Conservation (phyloP, 2,329 filamentous ascomycete genomes). For the Sporothrix mexicana region DNA sequence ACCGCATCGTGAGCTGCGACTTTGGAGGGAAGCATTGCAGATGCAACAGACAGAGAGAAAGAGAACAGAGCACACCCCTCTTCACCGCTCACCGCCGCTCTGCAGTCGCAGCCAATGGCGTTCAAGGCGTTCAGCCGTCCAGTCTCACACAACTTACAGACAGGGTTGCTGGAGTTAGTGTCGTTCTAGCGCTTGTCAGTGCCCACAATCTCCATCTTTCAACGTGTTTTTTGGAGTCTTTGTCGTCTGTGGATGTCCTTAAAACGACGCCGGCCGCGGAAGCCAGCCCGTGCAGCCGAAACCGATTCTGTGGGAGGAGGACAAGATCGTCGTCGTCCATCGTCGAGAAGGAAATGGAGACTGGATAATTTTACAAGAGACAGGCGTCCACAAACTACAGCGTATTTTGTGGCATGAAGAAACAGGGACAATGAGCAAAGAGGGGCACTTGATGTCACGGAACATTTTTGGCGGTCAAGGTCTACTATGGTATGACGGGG, state of each 20-base stretch:
- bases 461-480: neutral
- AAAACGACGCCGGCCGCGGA: slow-evolving; percentile 21
- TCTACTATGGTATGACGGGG: neutral
- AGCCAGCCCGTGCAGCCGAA: slow-evolving; percentile 23
- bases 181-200: slow-evolving; percentile 1
- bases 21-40: neutral
- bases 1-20: neutral
- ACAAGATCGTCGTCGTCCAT: neutral
- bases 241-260: too few relatives aligned
- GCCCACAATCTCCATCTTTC: slow-evolving; percentile 8
- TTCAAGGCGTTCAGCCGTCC: too few relatives aligned
- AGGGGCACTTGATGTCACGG: neutral
- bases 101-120: slow-evolving; percentile 26
- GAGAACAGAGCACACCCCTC: too few relatives aligned
- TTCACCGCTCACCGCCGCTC: slow-evolving; percentile 23
- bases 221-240: too few relatives aligned
- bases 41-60: neutral
- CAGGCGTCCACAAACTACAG: slow-evolving; percentile 17
- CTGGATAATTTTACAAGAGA: neutral
- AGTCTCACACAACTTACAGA: too few relatives aligned
- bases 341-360: neutral
- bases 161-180: neutral
- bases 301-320: neutral
- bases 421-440: neutral
- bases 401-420: slow-evolving; percentile 1